These are phyloP conservation scores for Theobroma cacao DNA, from an alignment of 345 rosid genomes.

Conservation along the genomic window DNA sequence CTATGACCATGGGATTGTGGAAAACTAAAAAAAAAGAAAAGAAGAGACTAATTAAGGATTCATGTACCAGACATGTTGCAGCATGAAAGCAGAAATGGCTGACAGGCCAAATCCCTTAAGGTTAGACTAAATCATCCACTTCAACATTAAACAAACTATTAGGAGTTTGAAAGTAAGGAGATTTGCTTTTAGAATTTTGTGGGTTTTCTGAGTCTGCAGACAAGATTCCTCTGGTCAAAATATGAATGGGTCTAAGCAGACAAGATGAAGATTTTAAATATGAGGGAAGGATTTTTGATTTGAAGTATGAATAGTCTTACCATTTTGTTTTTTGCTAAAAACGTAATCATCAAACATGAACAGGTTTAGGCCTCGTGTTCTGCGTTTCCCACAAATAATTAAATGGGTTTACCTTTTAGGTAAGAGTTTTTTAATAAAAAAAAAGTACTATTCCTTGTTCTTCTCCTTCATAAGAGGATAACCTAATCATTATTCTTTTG, in stretches of 20 bases:
- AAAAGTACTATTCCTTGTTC: no score
- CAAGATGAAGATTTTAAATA: not conserved
- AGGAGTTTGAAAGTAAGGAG: not conserved
- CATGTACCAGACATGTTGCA: constrained; percentile 12
- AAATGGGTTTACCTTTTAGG: not conserved
- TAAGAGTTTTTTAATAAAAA: no score
- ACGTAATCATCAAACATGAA: not conserved
- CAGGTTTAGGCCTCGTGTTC: not conserved
- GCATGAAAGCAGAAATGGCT: not conserved
- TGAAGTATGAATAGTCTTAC: not conserved
- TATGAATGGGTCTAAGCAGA: not conserved
- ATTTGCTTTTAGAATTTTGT: not conserved
- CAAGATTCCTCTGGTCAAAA: not conserved
- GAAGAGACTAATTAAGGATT: not conserved
- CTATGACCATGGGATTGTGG: not conserved
- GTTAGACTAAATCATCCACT: not conserved
- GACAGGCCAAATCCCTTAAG: not conserved
- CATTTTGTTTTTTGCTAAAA: not conserved
- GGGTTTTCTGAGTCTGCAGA: not conserved
- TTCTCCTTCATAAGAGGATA: no score
- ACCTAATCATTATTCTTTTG: no score
- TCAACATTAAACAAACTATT: not conserved
- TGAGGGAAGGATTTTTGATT: not conserved
- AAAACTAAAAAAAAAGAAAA: not conserved
- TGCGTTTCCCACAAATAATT: not conserved